These are phyloP conservation scores for Tanacetum coccineum DNA, from an alignment of 129 eudicot genomes.

Conservation along the genomic window DNA sequence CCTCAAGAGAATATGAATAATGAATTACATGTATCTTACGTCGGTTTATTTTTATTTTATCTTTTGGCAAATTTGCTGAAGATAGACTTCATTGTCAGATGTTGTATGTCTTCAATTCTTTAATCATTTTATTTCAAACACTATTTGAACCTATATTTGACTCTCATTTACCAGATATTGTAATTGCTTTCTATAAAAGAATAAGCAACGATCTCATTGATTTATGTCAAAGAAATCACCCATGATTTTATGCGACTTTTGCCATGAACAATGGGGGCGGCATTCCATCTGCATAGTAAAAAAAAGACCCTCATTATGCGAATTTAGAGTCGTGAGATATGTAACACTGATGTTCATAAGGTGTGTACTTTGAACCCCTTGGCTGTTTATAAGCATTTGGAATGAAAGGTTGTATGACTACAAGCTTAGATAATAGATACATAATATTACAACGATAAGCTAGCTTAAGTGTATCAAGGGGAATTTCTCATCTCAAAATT, in stretches of 20 bases:
- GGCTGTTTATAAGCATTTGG: too few relatives aligned
- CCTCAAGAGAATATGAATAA: not conserved
- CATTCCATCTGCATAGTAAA: conserved; percentile 69
- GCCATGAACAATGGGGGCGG: conserved; percentile 77
- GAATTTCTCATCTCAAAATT: conserved; percentile 59
- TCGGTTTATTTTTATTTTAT: not conserved
- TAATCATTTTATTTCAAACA: too few relatives aligned
- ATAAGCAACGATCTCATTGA: too few relatives aligned
- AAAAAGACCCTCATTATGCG: conserved; percentile 39
- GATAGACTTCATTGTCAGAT: not conserved
- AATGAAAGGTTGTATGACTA: not conserved
- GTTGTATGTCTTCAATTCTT: not conserved
- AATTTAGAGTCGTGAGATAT: not conserved
- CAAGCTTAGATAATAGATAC: not conserved
- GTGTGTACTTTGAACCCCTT: too few relatives aligned
- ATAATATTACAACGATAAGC: not conserved
- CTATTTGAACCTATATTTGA: too few relatives aligned
- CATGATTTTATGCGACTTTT: conserved; percentile 68
- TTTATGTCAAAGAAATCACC: conserved; percentile 59
- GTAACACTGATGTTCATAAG: not conserved
- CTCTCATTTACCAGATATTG: too few relatives aligned
- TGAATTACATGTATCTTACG: not conserved
- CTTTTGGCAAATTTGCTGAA: not conserved
- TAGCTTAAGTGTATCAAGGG: not conserved
- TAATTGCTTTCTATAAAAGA: too few relatives aligned